Evolutionary conservation across 116 monocot species (phyloP), one percentile per base, ranked within the genome.

Genomic region (Iris pallida): DNA sequence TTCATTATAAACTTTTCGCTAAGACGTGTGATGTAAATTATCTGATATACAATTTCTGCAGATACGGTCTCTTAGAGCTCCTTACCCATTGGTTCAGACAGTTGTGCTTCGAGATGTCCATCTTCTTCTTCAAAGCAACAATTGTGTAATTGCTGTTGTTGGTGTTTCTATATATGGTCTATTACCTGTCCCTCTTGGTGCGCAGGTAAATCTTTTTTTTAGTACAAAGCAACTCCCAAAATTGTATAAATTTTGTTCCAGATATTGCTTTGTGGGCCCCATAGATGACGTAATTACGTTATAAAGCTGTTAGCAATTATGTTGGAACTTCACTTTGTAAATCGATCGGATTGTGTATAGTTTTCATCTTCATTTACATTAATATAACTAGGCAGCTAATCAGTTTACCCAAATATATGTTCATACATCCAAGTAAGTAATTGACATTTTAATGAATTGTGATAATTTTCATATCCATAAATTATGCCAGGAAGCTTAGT

Each of bases 131-230:
- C 83, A 88, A 80, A 82, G 84, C 73, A 86, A 75, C 59, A 83
- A 76, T 69, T 83, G 73, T 79, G 80, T 86, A 53, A 72, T 99
- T 82, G 93, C 88, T 78, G 80, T 79, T 47, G 65, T 86, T 64
- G 79, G 80, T 42, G 86, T 79, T 82, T 86, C 93, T 65, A 65
- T 99, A 58, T 84, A 86, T 93, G 88, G 93, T 42, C 62, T 99
- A 16, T 70, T 93, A 42, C 86, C 93, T 73, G 99, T 99, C 68
- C 93, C 99, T 72, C 59, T 99, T 78, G 93, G 84, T 81, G 99
- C 88, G 5, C 99, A 99, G 90, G 99, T 85, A 71, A 45, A 54
- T 75, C n/a, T 7, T 15, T 7, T 7, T 51, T 56, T 2, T n/a
- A 6, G 16, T 56, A 13, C 56, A 56, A 56, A 56, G 16, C 6